Conservation (phyloP, 768 basidiomycete species). For the Rubroboletus satanas region DNA sequence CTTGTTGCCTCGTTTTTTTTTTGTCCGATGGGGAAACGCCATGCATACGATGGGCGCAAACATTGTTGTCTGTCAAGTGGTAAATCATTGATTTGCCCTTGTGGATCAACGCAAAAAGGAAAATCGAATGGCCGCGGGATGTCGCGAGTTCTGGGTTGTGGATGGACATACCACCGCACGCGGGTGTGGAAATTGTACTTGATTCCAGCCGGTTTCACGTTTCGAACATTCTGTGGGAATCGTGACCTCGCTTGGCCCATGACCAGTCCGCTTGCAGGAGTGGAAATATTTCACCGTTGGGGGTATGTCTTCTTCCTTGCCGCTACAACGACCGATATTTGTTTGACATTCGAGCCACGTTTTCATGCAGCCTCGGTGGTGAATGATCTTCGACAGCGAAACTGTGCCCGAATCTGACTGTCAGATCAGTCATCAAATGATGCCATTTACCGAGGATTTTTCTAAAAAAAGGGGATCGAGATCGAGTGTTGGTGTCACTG, state of each 20-base stretch:
- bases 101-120: background rate
- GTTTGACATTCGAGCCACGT: background rate
- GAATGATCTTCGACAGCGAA: background rate
- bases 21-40: background rate
- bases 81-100: background rate
- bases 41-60: background rate
- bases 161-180: background rate
- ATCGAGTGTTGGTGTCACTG: background rate
- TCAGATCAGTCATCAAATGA: constrained; percentile 1
- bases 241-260: background rate
- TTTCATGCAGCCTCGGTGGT: background rate
- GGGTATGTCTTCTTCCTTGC: background rate
- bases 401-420: background rate
- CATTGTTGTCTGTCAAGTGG: background rate
- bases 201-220: background rate
- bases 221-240: background rate
- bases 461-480: background rate
- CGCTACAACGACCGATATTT: background rate
- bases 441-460: background rate
- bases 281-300: background rate
- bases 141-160: background rate
- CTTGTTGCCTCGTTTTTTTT: background rate
- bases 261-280: background rate
- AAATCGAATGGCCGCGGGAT: background rate
- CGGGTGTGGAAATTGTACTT: background rate